phyloP scores from a whole-genome alignment of 495 filamentous ascomycete species.

The Pseudomonodictys pantanalensis region DNA sequence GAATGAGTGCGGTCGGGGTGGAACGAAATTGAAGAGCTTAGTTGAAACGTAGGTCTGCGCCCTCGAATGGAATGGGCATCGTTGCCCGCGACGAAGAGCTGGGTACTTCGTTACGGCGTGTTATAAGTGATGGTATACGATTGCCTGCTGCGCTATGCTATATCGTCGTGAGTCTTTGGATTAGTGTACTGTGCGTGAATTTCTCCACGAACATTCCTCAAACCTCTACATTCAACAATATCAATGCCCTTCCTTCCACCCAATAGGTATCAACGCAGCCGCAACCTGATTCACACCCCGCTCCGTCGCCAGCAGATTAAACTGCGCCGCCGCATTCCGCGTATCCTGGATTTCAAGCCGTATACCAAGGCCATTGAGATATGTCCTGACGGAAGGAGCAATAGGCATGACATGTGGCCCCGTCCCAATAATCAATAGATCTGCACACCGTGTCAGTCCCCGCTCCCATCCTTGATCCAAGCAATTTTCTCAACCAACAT shows the following conservation, averaged over 20 bases:
- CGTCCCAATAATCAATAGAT: conserved; percentile 83
- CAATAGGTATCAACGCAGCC: conserved; percentile 83
- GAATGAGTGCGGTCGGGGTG: too few species aligned
- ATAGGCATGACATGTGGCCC: conserved; percentile 72
- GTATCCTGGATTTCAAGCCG: conserved; percentile 89
- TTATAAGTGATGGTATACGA: too few species aligned
- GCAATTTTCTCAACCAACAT: conserved; percentile 40
- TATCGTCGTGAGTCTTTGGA: too few species aligned
- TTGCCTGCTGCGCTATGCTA: too few species aligned
- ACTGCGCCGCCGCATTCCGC: conserved; percentile 86
- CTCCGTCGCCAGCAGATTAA: conserved; percentile 62
- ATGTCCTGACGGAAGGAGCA: conserved; percentile 66
- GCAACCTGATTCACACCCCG: conserved; percentile 69
- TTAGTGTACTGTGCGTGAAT: too few species aligned
- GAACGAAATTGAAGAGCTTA: too few species aligned
- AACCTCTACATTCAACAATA: neutral
- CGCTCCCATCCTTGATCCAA: neutral
- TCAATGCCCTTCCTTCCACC: conserved; percentile 59
- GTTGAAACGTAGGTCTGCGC: too few species aligned
- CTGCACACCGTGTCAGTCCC: conserved; percentile 45
- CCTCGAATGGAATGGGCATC: too few species aligned
- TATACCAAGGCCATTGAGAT: conserved; percentile 76
- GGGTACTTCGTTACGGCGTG: too few species aligned
- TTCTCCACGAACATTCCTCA: neutral
- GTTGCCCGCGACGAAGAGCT: too few species aligned